Evolutionary conservation across 2,329 filamentous ascomycete species (phyloP).

Genomic region (Fusarium circinatum): DNA sequence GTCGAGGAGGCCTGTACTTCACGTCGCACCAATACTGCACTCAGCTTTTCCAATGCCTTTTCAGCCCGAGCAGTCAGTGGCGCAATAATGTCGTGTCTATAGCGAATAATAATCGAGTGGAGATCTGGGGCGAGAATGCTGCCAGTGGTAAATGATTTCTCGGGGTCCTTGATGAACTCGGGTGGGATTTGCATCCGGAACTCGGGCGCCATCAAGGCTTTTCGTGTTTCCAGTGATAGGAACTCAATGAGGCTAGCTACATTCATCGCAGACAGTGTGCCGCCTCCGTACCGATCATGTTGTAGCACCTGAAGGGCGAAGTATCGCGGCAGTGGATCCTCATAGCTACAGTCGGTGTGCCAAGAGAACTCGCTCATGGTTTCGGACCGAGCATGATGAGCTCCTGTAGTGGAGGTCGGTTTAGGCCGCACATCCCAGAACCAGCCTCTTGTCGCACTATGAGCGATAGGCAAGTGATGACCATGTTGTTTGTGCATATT

Average conservation of each 20-base stretch:
- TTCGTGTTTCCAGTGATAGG: conserved; percentile 40
- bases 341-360: conserved; percentile 59
- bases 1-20: conserved; percentile 27
- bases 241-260: conserved; percentile 42
- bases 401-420: conserved; percentile 43
- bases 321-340: conserved; percentile 49
- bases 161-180: conserved; percentile 49
- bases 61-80: conserved; percentile 40
- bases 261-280: conserved; percentile 53
- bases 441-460: conserved; percentile 55
- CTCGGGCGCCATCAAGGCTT: conserved; percentile 40
- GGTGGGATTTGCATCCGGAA: conserved; percentile 48
- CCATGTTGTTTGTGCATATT: conserved; percentile 48
- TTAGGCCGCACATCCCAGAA: conserved; percentile 56
- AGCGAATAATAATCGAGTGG: conserved; percentile 41
- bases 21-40: conserved; percentile 15
- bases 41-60: conserved; percentile 42
- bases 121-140: conserved; percentile 32
- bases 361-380: conserved; percentile 56
- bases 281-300: conserved; percentile 53
- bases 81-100: conserved; percentile 47
- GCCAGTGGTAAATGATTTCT: conserved; percentile 31
- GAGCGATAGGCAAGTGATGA: conserved; percentile 52
- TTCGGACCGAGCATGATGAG: conserved; percentile 52
- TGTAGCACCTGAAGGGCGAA: conserved; percentile 56